Conservation (phyloP, 2,329 filamentous ascomycete species). For the Xylariaceae sp. region DNA sequence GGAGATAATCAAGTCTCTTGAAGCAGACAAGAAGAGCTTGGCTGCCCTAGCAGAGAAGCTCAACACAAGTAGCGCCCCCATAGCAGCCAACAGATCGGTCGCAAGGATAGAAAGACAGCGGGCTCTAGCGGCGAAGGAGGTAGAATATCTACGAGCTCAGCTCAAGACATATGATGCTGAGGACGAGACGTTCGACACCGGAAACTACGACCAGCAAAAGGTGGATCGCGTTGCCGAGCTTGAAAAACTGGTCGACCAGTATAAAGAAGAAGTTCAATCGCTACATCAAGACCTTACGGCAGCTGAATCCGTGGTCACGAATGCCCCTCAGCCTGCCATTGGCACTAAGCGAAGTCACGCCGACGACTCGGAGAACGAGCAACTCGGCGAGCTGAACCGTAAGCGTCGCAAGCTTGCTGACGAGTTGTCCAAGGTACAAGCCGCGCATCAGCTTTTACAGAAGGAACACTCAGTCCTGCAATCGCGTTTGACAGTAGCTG, state of each 20-base stretch:
- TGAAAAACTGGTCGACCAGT: slow-evolving; percentile 80
- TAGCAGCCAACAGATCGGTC: slow-evolving; percentile 61
- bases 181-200: slow-evolving; percentile 79
- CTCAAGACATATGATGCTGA: slow-evolving; percentile 85
- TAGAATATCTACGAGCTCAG: slow-evolving; percentile 89
- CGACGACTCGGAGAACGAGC: slow-evolving; percentile 60
- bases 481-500: slow-evolving; percentile 65
- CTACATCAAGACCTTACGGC: slow-evolving; percentile 71
- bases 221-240: slow-evolving; percentile 72
- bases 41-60: slow-evolving; percentile 67
- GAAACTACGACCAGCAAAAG: slow-evolving; percentile 72
- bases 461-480: slow-evolving; percentile 66
- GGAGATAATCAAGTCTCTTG: slow-evolving; percentile 65
- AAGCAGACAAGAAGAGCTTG: slow-evolving; percentile 64
- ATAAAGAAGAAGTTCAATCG: slow-evolving; percentile 73
- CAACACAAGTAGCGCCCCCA: slow-evolving; percentile 45
- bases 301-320: slow-evolving; percentile 44
- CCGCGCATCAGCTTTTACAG: slow-evolving; percentile 66
- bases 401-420: slow-evolving; percentile 66
- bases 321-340: slow-evolving; percentile 33
- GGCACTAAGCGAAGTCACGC: slow-evolving; percentile 63
- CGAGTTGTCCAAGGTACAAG: slow-evolving; percentile 54
- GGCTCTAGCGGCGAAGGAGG: slow-evolving; percentile 81
- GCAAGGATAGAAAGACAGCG: slow-evolving; percentile 82
- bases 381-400: slow-evolving; percentile 76